Conservation (phyloP, 805 yeast genomes). For the Brettanomyces naardenensis region DNA sequence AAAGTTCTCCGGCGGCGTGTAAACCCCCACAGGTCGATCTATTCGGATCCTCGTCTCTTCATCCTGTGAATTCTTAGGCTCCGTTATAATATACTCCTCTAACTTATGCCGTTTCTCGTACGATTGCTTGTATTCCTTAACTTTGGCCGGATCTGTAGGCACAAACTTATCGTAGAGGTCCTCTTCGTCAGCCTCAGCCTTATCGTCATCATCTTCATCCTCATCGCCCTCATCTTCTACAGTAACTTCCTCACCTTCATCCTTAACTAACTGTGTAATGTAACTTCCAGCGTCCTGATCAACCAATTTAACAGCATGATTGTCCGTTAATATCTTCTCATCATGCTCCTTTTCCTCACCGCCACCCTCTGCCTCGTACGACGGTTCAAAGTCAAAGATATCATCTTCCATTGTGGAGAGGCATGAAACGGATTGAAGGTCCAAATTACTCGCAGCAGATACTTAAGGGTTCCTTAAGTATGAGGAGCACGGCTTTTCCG, state of each 20-base stretch:
- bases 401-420: too few relatives aligned
- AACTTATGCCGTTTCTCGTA: constrained; percentile 1
- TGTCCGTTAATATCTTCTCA: constrained; percentile 12
- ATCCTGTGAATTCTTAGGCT: constrained; percentile 1
- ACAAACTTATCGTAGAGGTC: constrained; percentile 24
- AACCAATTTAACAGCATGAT: constrained; percentile 10
- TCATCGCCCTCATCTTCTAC: not conserved
- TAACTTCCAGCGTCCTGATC: constrained; percentile 9
- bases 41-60: constrained; percentile 4
- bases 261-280: constrained; percentile 6
- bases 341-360: constrained; percentile 9
- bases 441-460: too few relatives aligned
- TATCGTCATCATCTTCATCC: not conserved
- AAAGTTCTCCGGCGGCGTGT: constrained; percentile 85
- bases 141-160: constrained; percentile 18
- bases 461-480: too few relatives aligned
- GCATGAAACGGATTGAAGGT: too few relatives aligned
- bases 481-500: too few relatives aligned
- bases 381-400: constrained; percentile 12
- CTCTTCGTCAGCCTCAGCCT: constrained; percentile 16
- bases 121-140: constrained; percentile 13
- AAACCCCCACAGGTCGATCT: constrained; percentile 7
- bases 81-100: constrained; percentile 4
- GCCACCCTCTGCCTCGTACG: too few relatives aligned
- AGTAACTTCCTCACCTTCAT: constrained; percentile 1